These are phyloP conservation scores for Aspergillus kassunensis DNA, from an alignment of 495 filamentous ascomycete species.

Conservation along the genomic window DNA sequence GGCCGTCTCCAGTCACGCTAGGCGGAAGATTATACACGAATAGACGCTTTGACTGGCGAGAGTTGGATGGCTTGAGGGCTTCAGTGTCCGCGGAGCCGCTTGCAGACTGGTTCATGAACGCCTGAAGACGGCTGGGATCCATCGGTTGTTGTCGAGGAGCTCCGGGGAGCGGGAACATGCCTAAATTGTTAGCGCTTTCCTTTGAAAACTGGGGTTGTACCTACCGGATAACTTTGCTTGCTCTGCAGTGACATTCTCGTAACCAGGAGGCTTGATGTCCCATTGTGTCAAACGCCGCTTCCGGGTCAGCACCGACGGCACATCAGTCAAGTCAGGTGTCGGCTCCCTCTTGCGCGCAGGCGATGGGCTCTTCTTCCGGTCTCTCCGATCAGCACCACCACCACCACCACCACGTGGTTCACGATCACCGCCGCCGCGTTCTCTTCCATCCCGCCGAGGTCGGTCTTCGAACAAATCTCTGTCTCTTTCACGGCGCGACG, in stretches of 20 bases:
- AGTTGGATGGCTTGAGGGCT: slow-evolving; percentile 85
- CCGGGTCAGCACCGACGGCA: slow-evolving; percentile 70
- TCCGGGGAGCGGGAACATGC: slow-evolving; percentile 96
- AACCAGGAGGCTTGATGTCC: slow-evolving; percentile 98
- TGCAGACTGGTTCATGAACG: slow-evolving; percentile 87
- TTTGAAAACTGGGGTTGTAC: slow-evolving; percentile 17
- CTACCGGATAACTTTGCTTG: slow-evolving; percentile 95
- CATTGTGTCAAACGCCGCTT: slow-evolving; percentile 93
- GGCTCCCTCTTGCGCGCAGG: slow-evolving; percentile 90
- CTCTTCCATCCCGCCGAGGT: slow-evolving; percentile 50
- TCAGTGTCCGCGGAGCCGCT: slow-evolving; percentile 69
- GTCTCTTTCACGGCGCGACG: slow-evolving; percentile 52
- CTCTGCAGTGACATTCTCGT: slow-evolving; percentile 97
- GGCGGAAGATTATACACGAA: slow-evolving; percentile 78
- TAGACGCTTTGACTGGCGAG: slow-evolving; percentile 87
- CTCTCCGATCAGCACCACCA: slow-evolving; percentile 39
- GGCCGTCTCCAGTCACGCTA: slow-evolving; percentile 60
- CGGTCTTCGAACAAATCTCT: slow-evolving; percentile 64
- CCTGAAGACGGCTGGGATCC: slow-evolving; percentile 91
- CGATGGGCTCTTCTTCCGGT: slow-evolving; percentile 71
- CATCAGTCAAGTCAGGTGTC: slow-evolving; percentile 89
- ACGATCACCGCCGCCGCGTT: slow-evolving; percentile 8
- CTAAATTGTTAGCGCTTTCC: slow-evolving; percentile 26
- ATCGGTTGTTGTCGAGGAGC: slow-evolving; percentile 94
- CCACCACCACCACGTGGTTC: slow-evolving; percentile 18